Conservation (phyloP, 306 rosid genomes). For the Lathyrus sativus region DNA sequence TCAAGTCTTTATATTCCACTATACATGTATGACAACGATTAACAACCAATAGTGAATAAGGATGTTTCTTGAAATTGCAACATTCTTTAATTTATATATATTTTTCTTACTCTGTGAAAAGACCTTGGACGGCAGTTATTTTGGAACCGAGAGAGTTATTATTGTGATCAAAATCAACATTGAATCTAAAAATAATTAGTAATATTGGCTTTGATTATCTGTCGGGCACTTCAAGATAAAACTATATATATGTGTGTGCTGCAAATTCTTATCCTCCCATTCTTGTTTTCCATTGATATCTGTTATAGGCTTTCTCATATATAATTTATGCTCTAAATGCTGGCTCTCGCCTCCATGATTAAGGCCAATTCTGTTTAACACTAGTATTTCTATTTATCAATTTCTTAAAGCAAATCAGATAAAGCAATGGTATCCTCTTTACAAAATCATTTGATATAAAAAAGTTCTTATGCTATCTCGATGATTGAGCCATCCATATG, state of each 20-base stretch:
- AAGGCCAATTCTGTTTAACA: conserved; percentile 21
- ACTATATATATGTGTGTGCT: neutral
- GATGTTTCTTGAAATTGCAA: too few relatives aligned
- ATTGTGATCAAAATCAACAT: neutral
- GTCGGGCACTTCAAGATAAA: conserved; percentile 1
- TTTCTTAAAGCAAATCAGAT: neutral
- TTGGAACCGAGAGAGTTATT: neutral
- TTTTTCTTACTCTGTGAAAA: too few relatives aligned
- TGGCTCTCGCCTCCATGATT: conserved; percentile 3
- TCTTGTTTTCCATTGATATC: neutral
- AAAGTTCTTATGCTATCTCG: conserved; percentile 1
- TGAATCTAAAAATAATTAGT: neutral
- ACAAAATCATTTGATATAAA: conserved; percentile 6
- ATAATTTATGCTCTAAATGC: conserved; percentile 18
- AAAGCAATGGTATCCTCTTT: conserved; percentile 7
- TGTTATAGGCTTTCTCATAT: neutral
- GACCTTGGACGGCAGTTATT: too few relatives aligned
- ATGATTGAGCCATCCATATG: conserved; percentile 1
- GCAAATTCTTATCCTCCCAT: neutral
- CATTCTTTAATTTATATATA: too few relatives aligned
- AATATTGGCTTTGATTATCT: neutral
- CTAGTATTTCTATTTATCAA: neutral
- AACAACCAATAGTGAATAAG: too few relatives aligned
- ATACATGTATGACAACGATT: too few relatives aligned
- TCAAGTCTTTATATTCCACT: too few relatives aligned